Evolutionary conservation across 1,139 yeast species (phyloP).

Genomic region (Protomyces macrosporus): DNA sequence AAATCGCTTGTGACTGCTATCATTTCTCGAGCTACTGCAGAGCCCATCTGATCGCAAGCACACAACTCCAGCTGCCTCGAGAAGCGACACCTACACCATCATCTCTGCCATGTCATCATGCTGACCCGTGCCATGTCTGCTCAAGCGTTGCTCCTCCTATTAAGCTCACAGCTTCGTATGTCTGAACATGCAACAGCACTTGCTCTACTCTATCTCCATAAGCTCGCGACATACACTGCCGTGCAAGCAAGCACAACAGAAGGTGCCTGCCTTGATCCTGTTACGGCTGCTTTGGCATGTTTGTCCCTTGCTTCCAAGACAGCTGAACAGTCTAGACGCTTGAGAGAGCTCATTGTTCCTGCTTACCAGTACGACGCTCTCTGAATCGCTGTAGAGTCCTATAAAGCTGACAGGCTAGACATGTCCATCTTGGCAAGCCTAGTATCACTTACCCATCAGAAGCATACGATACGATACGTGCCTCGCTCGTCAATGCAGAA

Average conservation of each 20-base stretch:
- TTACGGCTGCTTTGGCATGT: conserved; percentile 28
- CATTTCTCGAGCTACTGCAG: background rate
- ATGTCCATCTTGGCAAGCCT: conserved; percentile 25
- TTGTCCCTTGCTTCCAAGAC: conserved; percentile 31
- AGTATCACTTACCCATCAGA: conserved; percentile 29
- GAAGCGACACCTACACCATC: too few species aligned
- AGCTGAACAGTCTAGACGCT: conserved; percentile 31
- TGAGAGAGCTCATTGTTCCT: conserved; percentile 31
- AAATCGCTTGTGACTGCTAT: background rate
- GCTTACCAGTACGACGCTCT: conserved; percentile 26
- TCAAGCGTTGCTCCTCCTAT: background rate
- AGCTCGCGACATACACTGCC: conserved; percentile 3
- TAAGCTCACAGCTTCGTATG: conserved; percentile 11
- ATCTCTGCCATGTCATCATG: too few species aligned
- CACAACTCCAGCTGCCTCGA: too few species aligned
- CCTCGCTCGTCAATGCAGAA: conserved; percentile 30
- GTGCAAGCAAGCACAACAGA: background rate
- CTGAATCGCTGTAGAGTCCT: background rate
- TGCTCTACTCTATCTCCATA: conserved; percentile 22
- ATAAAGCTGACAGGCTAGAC: conserved; percentile 13
- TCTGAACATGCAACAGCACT: conserved; percentile 23
- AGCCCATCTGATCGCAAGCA: too few species aligned
- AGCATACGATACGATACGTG: conserved; percentile 31
- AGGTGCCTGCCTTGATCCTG: background rate
- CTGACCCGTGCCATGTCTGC: background rate